Evolutionary conservation across 208 protist species (phyloP), one percentile per base, ranked within the genome.

Genomic region (Acanthamoeba royreba): DNA sequence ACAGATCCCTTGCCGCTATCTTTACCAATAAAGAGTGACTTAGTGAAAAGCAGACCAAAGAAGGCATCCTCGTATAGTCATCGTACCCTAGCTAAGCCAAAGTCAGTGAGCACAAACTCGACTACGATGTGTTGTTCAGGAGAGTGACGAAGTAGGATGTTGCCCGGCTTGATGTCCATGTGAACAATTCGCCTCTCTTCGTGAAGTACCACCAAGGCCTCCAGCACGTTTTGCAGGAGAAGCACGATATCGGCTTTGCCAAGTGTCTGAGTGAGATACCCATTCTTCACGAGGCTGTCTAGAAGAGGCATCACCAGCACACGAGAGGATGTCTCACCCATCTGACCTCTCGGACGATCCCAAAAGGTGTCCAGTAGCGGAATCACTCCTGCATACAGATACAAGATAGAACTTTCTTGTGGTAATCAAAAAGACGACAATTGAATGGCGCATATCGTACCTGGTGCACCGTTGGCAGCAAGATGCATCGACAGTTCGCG

Each of bases 331-430:
- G n/a, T 28, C 15, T 79, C 31, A n/a, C 66, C 66, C 13, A n/a
- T 13, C 66, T 40, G 13, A 40, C 66, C 66, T n/a, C 66, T 15
- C 66, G 66, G 66, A 17, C 33, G 66, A n/a, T 79, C 66, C 66
- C 66, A 79, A 79, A 79, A 79, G 66, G 66, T 79, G 66, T 79
- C 66, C 66, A 79, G 17, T n/a, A 79, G 33, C 31, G 66, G 66
- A 28, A 79, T 40, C 66, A 79, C 66, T 13, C 49, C 49, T 58
- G 22, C 22, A 58, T 13, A 22, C 49, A 58, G 22, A n/a, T 22
- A 22, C 15, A 58, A 58, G 13, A 58, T 13, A 58, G 49, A 22
- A 58, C 22, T 13, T n/a, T 13, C 22, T 58, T 58, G 49, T 58
- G 49, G 13, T n/a, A n/a, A n/a, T n/a, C n/a, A n/a, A n/a, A n/a